Conservation (phyloP, 805 yeast species). For the Pichia occidentalis region DNA sequence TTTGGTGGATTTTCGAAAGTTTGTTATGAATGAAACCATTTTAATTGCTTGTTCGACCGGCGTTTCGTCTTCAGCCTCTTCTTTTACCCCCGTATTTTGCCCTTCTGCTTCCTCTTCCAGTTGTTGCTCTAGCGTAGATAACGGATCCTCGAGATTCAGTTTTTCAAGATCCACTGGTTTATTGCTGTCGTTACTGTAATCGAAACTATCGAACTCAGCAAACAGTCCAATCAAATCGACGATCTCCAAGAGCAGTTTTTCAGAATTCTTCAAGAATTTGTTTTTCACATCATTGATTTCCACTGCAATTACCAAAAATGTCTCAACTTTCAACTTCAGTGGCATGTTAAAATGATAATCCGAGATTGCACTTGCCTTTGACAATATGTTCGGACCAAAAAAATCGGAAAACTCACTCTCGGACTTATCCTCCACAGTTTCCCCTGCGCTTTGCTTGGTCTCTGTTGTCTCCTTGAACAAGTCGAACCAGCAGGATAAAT, state of each 20-base stretch:
- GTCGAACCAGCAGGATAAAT: constrained; percentile 54
- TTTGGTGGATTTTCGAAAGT: constrained; percentile 14
- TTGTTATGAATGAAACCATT: constrained; percentile 6
- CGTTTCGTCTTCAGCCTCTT: not conserved
- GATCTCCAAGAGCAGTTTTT: constrained; percentile 13
- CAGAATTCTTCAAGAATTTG: constrained; percentile 15
- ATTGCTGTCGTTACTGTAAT: constrained; percentile 1
- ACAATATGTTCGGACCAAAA: constrained; percentile 12
- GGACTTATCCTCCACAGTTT: not conserved
- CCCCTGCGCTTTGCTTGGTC: not conserved
- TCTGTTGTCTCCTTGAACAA: constrained; percentile 24
- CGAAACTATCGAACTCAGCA: constrained; percentile 8
- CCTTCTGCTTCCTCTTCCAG: too few relatives aligned
- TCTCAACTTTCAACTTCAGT: constrained; percentile 21
- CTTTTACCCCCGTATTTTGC: too few relatives aligned
- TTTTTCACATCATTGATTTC: constrained; percentile 18
- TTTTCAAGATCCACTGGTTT: not conserved
- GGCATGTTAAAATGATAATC: constrained; percentile 3
- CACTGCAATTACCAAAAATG: constrained; percentile 21
- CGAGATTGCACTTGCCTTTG: constrained; percentile 6
- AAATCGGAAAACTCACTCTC: constrained; percentile 10
- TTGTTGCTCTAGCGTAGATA: too few relatives aligned
- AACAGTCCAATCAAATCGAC: constrained; percentile 14
- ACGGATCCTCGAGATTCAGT: too few relatives aligned
- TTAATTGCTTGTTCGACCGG: constrained; percentile 1